Conservation (phyloP, 75 land plant genomes). For the Chamaecyparis obtusa region DNA sequence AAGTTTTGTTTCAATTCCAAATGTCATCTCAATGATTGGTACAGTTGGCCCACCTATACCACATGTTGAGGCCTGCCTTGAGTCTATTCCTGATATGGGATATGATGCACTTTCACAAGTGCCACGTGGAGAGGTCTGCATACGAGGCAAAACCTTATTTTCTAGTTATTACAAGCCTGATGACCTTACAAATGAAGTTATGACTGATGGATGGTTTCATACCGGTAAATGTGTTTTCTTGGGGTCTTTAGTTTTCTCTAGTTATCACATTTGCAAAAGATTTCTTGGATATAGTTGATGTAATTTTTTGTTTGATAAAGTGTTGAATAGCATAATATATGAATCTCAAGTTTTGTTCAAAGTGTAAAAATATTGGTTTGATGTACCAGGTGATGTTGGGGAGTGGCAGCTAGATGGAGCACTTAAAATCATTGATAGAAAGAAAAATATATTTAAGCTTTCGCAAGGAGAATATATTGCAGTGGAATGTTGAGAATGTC, state of each 20-base stretch:
- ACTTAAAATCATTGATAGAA: slow-evolving; percentile 94
- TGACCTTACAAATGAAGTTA: slow-evolving; percentile 85
- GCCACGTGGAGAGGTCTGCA: slow-evolving; percentile 91
- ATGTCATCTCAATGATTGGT: slow-evolving; percentile 79
- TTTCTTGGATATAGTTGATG: background rate
- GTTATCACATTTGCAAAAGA: no score
- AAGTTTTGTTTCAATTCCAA: slow-evolving; percentile 88
- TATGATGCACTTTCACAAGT: slow-evolving; percentile 83
- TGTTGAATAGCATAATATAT: background rate
- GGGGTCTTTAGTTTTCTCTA: background rate
- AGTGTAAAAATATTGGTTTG: background rate
- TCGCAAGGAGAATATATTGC: slow-evolving; percentile 99
- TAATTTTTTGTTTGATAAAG: background rate
- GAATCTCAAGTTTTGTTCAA: background rate
- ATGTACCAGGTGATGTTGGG: slow-evolving; percentile 84
- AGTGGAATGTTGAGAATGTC: slow-evolving; percentile 94
- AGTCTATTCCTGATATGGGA: slow-evolving; percentile 98
- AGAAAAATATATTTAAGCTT: slow-evolving; percentile 98
- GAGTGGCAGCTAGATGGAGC: slow-evolving; percentile 98
- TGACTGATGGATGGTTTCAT: slow-evolving; percentile 98
- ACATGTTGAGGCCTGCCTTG: slow-evolving; percentile 84
- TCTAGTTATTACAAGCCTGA: slow-evolving; percentile 95
- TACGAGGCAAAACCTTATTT: slow-evolving; percentile 83
- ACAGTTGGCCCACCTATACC: slow-evolving; percentile 98
- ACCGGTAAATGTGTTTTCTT: slow-evolving; percentile 58